Conservation (phyloP, 352 stramenopile genomes). For the Phytophthora nicotianae region DNA sequence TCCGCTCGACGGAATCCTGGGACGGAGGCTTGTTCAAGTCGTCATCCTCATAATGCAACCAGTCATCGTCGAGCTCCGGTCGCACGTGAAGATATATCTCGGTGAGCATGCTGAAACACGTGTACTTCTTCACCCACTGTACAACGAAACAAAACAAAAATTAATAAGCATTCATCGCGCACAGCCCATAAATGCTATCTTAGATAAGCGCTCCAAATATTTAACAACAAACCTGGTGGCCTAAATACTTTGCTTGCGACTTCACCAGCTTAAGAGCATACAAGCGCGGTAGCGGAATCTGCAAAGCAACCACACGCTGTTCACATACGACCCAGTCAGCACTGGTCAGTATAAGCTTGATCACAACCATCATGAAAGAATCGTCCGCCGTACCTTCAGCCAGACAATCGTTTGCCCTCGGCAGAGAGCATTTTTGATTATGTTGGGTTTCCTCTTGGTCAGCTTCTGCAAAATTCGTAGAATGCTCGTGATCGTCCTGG, state of each 20-base stretch:
- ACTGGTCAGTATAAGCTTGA: constrained; percentile 2
- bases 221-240: constrained; percentile 55
- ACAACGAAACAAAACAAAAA: constrained; percentile 3
- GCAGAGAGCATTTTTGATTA: constrained; percentile 84
- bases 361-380: constrained; percentile 12
- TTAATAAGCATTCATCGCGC: not conserved
- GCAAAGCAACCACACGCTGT: constrained; percentile 74
- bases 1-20: constrained; percentile 72
- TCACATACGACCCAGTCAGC: not conserved
- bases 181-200: not conserved
- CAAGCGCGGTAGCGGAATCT: constrained; percentile 63
- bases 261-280: constrained; percentile 88
- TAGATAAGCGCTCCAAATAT: not conserved
- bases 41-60: constrained; percentile 83
- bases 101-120: constrained; percentile 76
- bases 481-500: constrained; percentile 77
- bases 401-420: constrained; percentile 79
- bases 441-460: constrained; percentile 85
- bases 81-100: constrained; percentile 83
- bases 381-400: constrained; percentile 56
- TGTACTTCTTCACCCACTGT: constrained; percentile 88
- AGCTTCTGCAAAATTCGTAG: constrained; percentile 82
- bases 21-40: constrained; percentile 71
- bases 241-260: constrained; percentile 84
- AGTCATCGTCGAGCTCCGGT: constrained; percentile 80